Evolutionary conservation across 2,329 filamentous ascomycete species (phyloP).

Genomic region (Fusarium sp.): DNA sequence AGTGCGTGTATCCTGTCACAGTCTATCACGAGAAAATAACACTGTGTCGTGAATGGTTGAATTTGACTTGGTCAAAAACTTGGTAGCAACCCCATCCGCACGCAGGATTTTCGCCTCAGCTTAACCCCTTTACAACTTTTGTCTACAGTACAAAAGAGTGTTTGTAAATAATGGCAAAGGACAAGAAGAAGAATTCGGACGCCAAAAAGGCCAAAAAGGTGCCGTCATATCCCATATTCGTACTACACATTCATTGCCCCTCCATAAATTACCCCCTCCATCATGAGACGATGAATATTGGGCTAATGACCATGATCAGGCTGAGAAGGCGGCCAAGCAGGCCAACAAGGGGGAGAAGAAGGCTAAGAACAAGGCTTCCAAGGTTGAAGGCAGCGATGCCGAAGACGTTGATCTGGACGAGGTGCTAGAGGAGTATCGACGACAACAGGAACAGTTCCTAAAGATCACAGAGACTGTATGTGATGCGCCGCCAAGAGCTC

Average conservation of each 20-base stretch:
- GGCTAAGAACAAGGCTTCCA: conserved; percentile 73
- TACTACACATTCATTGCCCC: conserved; percentile 16
- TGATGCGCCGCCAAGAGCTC: conserved; percentile 76
- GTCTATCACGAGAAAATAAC: neutral
- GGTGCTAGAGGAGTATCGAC: conserved; percentile 91
- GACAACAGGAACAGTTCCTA: conserved; percentile 91
- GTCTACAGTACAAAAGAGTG: neutral
- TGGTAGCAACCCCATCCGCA: conserved; percentile 37
- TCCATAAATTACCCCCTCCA: conserved; percentile 29
- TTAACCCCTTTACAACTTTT: conserved; percentile 16
- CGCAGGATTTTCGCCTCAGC: conserved; percentile 36
- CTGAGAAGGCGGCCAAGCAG: conserved; percentile 78
- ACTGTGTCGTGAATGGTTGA: conserved; percentile 37
- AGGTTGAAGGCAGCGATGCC: conserved; percentile 82
- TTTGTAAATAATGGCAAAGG: conserved; percentile 57
- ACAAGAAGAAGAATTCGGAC: conserved; percentile 61
- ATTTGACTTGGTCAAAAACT: conserved; percentile 45
- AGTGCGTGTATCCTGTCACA: conserved; percentile 1
- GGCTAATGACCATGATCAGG: conserved; percentile 47
- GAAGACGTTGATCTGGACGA: conserved; percentile 94
- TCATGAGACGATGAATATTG: conserved; percentile 19
- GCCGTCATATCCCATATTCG: conserved; percentile 18
- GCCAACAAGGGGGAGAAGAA: conserved; percentile 92
- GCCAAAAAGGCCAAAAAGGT: conserved; percentile 63
- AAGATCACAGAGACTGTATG: conserved; percentile 86